Conservation (phyloP, 23 red algal species). For the Chondrus crispus region DNA sequence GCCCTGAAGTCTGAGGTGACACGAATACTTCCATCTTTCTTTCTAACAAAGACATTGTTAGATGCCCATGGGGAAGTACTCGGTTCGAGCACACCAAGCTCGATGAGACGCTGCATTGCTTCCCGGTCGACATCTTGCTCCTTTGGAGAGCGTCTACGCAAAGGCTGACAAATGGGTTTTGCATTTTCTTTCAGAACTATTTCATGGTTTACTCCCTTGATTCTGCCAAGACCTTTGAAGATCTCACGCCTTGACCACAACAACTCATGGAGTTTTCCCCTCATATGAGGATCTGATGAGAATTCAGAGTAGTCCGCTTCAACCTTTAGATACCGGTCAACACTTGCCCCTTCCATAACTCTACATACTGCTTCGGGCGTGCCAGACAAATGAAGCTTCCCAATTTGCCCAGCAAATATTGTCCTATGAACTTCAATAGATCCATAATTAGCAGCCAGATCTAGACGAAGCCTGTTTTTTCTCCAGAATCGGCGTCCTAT, state of each 20-base stretch:
- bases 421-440: no score
- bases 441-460: background rate
- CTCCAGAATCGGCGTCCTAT: background rate
- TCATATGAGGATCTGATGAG: background rate
- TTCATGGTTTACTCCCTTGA: background rate
- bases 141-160: background rate
- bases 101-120: background rate
- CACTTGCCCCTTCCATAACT: background rate
- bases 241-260: background rate
- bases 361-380: background rate
- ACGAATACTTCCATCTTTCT: background rate
- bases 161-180: background rate
- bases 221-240: slow-evolving; percentile 3
- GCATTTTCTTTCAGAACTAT: background rate
- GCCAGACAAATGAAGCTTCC: no score
- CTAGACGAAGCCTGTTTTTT: background rate
- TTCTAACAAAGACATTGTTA: slow-evolving; percentile 15
- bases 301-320: background rate
- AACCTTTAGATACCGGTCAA: background rate
- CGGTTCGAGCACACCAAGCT: background rate
- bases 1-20: slow-evolving; percentile 40
- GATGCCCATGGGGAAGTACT: background rate
- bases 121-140: slow-evolving; percentile 1
- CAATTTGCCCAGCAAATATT: no score
- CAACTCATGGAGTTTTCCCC: background rate